A percentile compares a stretch with the other conserved stretches of the same genome.
Conservation (phyloP, 148 eudicot genomes). For the Rhododendron griersonianum region DNA sequence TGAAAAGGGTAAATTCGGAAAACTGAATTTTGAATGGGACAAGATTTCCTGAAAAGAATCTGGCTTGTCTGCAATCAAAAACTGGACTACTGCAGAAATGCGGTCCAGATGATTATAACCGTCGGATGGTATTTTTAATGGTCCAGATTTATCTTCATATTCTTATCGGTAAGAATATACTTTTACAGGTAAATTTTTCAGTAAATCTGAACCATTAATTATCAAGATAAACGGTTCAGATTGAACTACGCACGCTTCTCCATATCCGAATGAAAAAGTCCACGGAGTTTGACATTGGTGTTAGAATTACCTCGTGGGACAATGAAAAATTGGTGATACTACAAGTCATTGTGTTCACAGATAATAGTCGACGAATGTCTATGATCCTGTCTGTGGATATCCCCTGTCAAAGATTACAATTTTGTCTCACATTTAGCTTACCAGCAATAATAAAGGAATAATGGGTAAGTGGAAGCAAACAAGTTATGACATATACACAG, state of each 20-base stretch:
- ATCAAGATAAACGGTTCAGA: too few relatives aligned
- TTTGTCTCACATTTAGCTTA: neutral
- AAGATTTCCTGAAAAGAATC: neutral
- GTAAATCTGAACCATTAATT: too few relatives aligned
- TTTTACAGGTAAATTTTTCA: too few relatives aligned
- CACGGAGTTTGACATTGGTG: neutral
- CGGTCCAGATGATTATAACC: too few relatives aligned
- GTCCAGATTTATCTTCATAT: too few relatives aligned
- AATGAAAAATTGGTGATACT: constrained; percentile 74
- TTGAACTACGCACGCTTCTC: too few relatives aligned
- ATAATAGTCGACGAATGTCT: constrained; percentile 73
- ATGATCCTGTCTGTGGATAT: constrained; percentile 92
- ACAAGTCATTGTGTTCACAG: constrained; percentile 68
- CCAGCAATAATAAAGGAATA: neutral
- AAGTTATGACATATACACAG: neutral
- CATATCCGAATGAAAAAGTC: too few relatives aligned
- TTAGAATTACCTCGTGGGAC: constrained; percentile 75
- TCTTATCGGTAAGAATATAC: too few relatives aligned
- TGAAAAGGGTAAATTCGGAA: neutral
- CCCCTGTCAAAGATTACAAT: constrained; percentile 48
- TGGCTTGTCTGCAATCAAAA: too few relatives aligned
- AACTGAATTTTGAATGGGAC: neutral
- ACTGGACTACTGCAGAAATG: too few relatives aligned
- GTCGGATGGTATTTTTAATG: too few relatives aligned
- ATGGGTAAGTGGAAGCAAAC: neutral